A percentile compares a stretch with the other conserved stretches of the same genome.
Conservation (phyloP, 305 asterid genomes). For the Fraxinus albicans region DNA sequence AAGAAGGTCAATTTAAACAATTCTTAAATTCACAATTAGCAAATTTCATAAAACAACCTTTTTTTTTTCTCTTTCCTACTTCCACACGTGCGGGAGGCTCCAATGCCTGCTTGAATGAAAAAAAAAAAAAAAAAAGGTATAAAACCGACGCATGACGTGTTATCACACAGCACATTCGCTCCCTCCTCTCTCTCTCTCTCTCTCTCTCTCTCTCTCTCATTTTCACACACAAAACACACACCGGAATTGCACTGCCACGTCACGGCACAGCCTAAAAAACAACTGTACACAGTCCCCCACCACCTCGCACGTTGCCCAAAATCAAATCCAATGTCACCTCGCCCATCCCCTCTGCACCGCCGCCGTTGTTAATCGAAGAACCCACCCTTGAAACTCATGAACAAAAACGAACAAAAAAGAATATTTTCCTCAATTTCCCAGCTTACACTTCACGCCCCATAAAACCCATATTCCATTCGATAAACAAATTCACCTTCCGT, state of each 20-base stretch:
- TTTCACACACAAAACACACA: not conserved
- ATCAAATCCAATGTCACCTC: not conserved
- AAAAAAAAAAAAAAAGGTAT: too few relatives aligned
- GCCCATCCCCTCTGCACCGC: slow-evolving; percentile 27
- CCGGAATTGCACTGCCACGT: slow-evolving; percentile 1
- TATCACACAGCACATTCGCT: not conserved
- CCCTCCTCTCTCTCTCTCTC: not conserved
- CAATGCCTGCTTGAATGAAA: not conserved
- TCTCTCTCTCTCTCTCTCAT: not conserved
- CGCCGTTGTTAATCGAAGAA: slow-evolving; percentile 29
- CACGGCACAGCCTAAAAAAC: not conserved
- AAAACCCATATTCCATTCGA: slow-evolving; percentile 4
- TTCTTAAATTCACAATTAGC: not conserved
- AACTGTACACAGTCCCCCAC: not conserved
- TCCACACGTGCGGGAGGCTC: not conserved
- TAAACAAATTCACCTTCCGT: not conserved
- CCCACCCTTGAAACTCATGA: not conserved
- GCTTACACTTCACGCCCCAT: slow-evolving; percentile 33
- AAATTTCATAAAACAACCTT: not conserved
- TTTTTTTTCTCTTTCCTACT: not conserved
- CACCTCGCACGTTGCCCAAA: slow-evolving; percentile 30
- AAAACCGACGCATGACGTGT: not conserved
- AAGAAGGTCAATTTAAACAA: not conserved
- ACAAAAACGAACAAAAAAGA: slow-evolving; percentile 27
- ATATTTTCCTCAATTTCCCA: slow-evolving; percentile 44